Evolutionary conservation across 2,329 filamentous ascomycete species (phyloP), one percentile per base, ranked within the genome.

Genomic region (Alternaria burnsii): DNA sequence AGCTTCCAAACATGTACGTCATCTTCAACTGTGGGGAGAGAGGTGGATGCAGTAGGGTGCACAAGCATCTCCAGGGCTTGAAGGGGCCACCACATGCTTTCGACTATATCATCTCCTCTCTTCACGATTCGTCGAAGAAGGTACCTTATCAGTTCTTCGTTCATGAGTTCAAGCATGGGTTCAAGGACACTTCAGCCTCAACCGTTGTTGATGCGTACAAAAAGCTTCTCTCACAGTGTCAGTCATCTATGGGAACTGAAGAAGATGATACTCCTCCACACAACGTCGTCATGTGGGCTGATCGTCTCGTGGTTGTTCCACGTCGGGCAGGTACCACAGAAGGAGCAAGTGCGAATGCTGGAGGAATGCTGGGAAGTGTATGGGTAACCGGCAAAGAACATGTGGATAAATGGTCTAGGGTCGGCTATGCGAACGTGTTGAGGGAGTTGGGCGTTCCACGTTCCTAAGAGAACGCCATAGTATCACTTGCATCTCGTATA

Each of bases 61-160:
- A 85, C 62, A 85, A 85, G 69, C 83, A 85, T 71, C 60, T 85
- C 60, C 83, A 85, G 62, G 64, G 80, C 1, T 67, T 83, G 14
- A 56, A 54, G 5, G 74, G 74, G 2, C 72, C 73, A 7, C 80
- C 80, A 0, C 71, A 66, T 51, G 70, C 71, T 2, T 68, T 72
- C 51, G 58, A 75, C 4, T 30, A 65, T 11, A 75, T 79, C 61
- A 55, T 53, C 3, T 24, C 52, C 2, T 47, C 57, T 54, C 66
- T 26, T 71, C 67, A 70, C n/a, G 52, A 57, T 14, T 20, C 55
- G 9, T 59, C 65, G 7, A 48, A 55, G 6, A 58, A 69, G 5
- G 63, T 79, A 40, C 80, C 81, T 1, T 82, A 79, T 58, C 66
- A 67, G 40, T 79, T 69, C 54, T 78, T 81, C 46, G 30, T 74